Evolutionary conservation across 768 basidiomycete genomes (phyloP), one percentile per base, ranked within the genome.

Genomic region (Boletus rubroflammeus): DNA sequence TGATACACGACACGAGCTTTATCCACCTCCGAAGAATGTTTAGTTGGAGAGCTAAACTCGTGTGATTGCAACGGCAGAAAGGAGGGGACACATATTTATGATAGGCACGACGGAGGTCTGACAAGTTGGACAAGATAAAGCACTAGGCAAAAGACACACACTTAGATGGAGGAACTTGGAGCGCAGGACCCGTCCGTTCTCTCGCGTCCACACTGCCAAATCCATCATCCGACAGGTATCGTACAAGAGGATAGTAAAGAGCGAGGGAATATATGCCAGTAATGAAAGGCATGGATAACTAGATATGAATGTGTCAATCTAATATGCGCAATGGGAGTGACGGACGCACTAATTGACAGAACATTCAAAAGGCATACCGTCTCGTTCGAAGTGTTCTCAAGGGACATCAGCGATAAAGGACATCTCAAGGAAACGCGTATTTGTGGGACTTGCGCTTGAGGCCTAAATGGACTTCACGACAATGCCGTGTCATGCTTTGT

Each of bases 401-500:
- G 49, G 3, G 7, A 14, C 19, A 28, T 17, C 17, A 9, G n/a
- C 3, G 25, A 8, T 25, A 17, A 38, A 7, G 28, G 0, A 13
- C n/a, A 5, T n/a, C 29, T 5, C 36, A 28, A 36, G 34, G 21
- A 40, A 11, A 21, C 25, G 13, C 17, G 6, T 6, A 3, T 8
- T 14, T 23, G 31, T 6, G 23, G n/a, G 42, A 19, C 23, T 10
- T 48, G 50, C 63, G 63, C 26, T 44, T 61, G 44, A 40, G 47
- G 10, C 55, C 40, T 8, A 64, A 10, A 3, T 64, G 63, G 0
- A 61, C 58, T 10, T 64, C 63, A 0, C 61, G 55, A 3, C n/a
- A 10, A 11, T 67, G 65, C 0, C 65, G 47, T 10, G 21, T 0
- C 0, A 67, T 40, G 2, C 56, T 21, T 0, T 51, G 23, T 6